Evolutionary conservation across 2,329 filamentous ascomycete species (phyloP).

Genomic region (Cladosporium sp.): DNA sequence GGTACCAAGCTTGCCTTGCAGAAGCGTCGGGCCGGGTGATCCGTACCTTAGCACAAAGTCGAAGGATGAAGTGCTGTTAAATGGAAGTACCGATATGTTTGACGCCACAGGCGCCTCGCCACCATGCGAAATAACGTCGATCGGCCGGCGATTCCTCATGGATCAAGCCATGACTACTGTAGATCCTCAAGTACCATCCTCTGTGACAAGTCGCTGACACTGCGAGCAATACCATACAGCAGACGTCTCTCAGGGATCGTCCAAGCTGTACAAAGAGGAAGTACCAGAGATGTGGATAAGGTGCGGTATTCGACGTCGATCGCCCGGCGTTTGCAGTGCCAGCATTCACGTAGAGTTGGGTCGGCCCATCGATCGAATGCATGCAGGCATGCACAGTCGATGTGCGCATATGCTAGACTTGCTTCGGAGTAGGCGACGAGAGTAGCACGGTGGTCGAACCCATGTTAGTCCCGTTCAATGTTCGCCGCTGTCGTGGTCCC

Average conservation of each 20-base stretch:
- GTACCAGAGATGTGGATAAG: neutral
- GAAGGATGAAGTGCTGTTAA: neutral
- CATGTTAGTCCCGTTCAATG: neutral
- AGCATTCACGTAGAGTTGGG: neutral
- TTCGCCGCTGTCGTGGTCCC: no score
- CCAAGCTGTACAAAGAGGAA: neutral
- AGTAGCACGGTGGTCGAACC: neutral
- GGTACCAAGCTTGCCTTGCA: neutral
- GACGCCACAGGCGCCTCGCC: neutral
- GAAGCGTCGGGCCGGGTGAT: neutral
- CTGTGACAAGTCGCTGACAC: neutral
- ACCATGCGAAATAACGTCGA: neutral
- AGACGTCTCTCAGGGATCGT: neutral
- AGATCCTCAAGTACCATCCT: neutral
- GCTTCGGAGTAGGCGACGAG: neutral
- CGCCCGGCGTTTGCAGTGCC: neutral
- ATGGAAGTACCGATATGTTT: neutral
- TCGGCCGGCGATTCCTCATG: neutral
- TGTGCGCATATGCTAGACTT: neutral
- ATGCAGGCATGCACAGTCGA: neutral
- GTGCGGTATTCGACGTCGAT: neutral
- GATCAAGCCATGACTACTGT: neutral
- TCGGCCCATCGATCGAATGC: neutral
- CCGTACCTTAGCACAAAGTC: neutral
- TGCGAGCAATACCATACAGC: neutral